A percentile compares a stretch with the other conserved stretches of the same genome.
phyloP scores from a whole-genome alignment of 257 asterid species.

The Coffea canephora region DNA sequence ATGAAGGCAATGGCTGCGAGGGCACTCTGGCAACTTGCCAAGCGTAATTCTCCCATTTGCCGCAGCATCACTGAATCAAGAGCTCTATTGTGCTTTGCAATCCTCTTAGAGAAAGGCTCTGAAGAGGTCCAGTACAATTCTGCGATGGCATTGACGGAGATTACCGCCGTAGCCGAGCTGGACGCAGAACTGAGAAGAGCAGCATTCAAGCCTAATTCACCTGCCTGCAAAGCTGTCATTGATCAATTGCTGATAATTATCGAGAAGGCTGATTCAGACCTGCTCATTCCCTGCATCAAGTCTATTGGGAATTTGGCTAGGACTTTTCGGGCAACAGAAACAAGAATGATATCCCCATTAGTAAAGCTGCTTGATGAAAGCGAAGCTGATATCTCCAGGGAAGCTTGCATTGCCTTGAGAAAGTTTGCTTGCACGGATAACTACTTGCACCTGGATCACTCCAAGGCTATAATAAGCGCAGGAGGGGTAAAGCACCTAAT shows the following conservation, averaged over 20 bases:
- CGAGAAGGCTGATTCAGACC: conserved; percentile 26
- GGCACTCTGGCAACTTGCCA: conserved; percentile 79
- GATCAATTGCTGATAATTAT: conserved; percentile 36
- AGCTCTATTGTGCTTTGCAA: conserved; percentile 69
- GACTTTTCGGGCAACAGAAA: conserved; percentile 44
- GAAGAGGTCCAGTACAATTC: conserved; percentile 64
- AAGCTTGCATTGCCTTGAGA: conserved; percentile 39
- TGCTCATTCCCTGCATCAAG: conserved; percentile 38
- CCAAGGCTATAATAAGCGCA: conserved; percentile 36
- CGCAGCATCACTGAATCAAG: conserved; percentile 80
- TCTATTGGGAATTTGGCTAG: conserved; percentile 44
- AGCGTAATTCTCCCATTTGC: conserved; percentile 62
- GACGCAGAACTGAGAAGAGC: conserved; percentile 42
- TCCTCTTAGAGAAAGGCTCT: conserved; percentile 64
- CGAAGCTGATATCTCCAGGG: conserved; percentile 30
- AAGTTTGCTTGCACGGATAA: conserved; percentile 47
- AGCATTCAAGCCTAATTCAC: conserved; percentile 47
- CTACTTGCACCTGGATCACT: conserved; percentile 40
- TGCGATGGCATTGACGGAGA: conserved; percentile 72
- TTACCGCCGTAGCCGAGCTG: conserved; percentile 40
- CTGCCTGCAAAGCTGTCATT: conserved; percentile 44
- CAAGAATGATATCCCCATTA: conserved; percentile 42
- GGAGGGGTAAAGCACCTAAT: conserved; percentile 43
- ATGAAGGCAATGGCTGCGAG: conserved; percentile 83
- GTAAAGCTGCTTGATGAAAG: conserved; percentile 38